phyloP scores from a whole-genome alignment of 176 grass and related monocot species.

The Musa troglodytarum region DNA sequence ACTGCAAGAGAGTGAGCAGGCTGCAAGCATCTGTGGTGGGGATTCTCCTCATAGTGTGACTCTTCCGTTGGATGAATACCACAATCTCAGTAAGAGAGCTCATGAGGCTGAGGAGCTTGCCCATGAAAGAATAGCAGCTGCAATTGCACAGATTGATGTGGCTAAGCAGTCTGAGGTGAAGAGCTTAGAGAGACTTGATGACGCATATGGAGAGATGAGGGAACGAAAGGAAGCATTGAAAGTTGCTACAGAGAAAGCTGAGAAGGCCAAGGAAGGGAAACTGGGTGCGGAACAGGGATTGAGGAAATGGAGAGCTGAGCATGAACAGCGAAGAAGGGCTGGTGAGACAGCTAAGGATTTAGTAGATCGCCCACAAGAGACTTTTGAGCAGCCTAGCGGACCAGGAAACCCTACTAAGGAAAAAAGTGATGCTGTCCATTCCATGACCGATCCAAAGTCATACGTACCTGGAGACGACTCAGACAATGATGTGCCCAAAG shows the following conservation, averaged over 20 bases:
- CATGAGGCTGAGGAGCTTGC: slow-evolving; percentile 70
- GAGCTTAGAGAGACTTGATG: slow-evolving; percentile 46
- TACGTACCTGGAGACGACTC: slow-evolving; percentile 22
- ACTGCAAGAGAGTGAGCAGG: slow-evolving; percentile 65
- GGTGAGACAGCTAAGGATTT: slow-evolving; percentile 38
- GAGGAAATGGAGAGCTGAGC: slow-evolving; percentile 87
- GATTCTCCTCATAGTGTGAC: slow-evolving; percentile 51
- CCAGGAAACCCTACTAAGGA: slow-evolving; percentile 28
- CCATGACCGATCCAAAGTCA: slow-evolving; percentile 21
- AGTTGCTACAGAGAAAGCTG: slow-evolving; percentile 41
- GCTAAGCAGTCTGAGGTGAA: slow-evolving; percentile 58
- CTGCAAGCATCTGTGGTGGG: slow-evolving; percentile 28
- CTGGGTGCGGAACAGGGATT: slow-evolving; percentile 63
- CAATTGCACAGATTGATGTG: slow-evolving; percentile 51
- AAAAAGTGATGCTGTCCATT: slow-evolving; percentile 15
- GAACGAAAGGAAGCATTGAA: slow-evolving; percentile 45
- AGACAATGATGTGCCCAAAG: slow-evolving; percentile 20
- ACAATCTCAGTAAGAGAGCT: slow-evolving; percentile 60
- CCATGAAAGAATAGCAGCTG: slow-evolving; percentile 38
- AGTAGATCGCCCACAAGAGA: slow-evolving; percentile 21
- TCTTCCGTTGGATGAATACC: slow-evolving; percentile 58
- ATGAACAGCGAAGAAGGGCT: slow-evolving; percentile 46
- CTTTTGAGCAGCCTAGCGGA: slow-evolving; percentile 21
- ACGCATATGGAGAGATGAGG: slow-evolving; percentile 36
- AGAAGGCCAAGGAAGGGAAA: slow-evolving; percentile 71